Evolutionary conservation across 2,329 filamentous ascomycete species (phyloP), one percentile per base, ranked within the genome.

Genomic region (Hypomyces perniciosus): DNA sequence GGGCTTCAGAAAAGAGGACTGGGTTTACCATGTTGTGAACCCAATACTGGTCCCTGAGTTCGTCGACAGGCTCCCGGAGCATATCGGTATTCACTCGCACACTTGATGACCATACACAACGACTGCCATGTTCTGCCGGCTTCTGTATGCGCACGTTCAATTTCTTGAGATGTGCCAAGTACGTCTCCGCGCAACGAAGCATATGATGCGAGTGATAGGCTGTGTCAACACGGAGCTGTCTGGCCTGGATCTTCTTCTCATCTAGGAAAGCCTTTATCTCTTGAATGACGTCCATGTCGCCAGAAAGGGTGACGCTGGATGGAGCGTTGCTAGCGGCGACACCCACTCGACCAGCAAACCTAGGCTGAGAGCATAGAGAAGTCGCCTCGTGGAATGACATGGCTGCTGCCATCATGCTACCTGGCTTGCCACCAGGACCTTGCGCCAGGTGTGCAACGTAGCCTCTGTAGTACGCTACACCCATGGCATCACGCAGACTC

Each of bases 281-380:
- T 26, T 52, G 27, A 51, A 63, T 54, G 38, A 57, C 60, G 26
- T 59, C 58, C 29, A 53, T 52, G 38, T 65, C 63, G 38, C 63
- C 63, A 26, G 59, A 60, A 1, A 65, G 42, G 4, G 63, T 65
- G 31, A 65, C 55, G 43, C 52, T 63, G 6, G 55, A 56, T 4
- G 62, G 59, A 27, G 55, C 57, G 55, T 65, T 66, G 44, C 60
- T 60, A 30, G 66, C 69, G 3, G 69, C 70, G n/a, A 71, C 59
- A 28, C 58, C 61, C 6, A 66, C 57, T 3, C 56, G 58, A 1
- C 66, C 66, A 41, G 34, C 6, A 20, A 51, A 51, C 20, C n/a
- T 27, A 13, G 44, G 37, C 43, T 46, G 10, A 13, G 7, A n/a
- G 35, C 43, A 46, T 30, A 51, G 30, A 2, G 33, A 29, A 5